Evolutionary conservation across 1,284 basidiomycete genomes (phyloP).

Genomic region (Puccinia horiana): DNA sequence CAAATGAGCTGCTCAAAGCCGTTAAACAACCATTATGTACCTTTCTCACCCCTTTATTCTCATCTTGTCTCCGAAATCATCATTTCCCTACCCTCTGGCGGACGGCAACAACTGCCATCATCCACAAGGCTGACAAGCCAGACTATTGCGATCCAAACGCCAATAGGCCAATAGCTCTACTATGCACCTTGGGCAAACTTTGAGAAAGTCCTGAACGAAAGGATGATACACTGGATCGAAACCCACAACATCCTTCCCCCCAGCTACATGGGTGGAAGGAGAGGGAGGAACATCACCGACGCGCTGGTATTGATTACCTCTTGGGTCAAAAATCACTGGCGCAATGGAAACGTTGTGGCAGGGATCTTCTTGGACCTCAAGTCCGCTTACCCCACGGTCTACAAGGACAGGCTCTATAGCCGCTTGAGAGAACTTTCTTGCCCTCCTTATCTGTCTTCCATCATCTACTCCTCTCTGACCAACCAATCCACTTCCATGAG

Average conservation of each 20-base stretch:
- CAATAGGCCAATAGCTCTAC: slow-evolving; percentile 7
- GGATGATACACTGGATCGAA: slow-evolving; percentile 1
- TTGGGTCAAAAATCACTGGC: slow-evolving; percentile 7
- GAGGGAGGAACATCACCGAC: neutral
- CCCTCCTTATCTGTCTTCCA: neutral
- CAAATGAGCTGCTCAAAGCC: slow-evolving; percentile 3
- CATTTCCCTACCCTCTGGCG: neutral
- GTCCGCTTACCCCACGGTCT: slow-evolving; percentile 28
- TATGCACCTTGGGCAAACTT: slow-evolving; percentile 14
- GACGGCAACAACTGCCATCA: neutral
- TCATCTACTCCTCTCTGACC: slow-evolving; percentile 12
- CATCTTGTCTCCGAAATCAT: neutral
- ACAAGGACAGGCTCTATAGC: neutral
- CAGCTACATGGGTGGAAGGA: neutral
- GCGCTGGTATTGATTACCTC: neutral
- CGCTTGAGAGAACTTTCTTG: neutral
- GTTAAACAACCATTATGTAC: neutral
- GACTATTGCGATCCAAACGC: slow-evolving; percentile 21
- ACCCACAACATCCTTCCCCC: neutral
- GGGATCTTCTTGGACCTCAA: slow-evolving; percentile 35
- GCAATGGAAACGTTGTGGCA: neutral
- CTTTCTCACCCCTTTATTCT: neutral
- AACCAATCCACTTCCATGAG: neutral
- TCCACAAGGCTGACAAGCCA: slow-evolving; percentile 10
- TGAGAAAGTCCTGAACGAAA: slow-evolving; percentile 22